Evolutionary conservation across 2,329 filamentous ascomycete genomes (phyloP), one percentile per base, ranked within the genome.

Genomic region (Blastomyces parvus): DNA sequence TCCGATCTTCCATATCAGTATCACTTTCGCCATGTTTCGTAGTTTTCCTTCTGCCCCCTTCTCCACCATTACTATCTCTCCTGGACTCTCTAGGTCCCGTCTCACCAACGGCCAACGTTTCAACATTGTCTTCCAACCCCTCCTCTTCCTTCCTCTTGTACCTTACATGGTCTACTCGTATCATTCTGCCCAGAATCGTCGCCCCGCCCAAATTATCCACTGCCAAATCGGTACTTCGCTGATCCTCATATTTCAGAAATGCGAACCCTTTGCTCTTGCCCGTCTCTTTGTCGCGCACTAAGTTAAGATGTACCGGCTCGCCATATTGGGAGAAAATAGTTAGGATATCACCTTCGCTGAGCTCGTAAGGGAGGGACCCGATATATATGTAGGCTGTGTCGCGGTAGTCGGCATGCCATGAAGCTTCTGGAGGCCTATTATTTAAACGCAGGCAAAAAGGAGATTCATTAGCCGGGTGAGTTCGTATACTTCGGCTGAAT

Each of bases 221-320:
- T 0, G 95, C 94, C 52, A 99, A 80, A 76, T 97, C 93, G 66
- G 90, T 95, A 77, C 92, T 97, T 69, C 93, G 84, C 79, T 99
- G 94, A 76, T 99, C 93, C 74, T 99, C 94, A 77, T 97, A 99
- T 74, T 99, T 99, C 64, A 99, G 83, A 83, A 95, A 99, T 2
- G 89, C 91, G 73, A 97, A 99, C 0, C 94, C 94, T 68, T 88
- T 89, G 66, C 90, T 95, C 77, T 96, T 97, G 66, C 94, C 94
- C 0, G 92, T 95, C 74, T 97, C 95, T 73, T 94, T 94, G 81
- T 99, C 94, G 71, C 94, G 90, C 58, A 88, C 87, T 14, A 99
- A 85, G 70, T 97, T 95, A 64, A 99, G 83, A 77, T 93, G 95
- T 2, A 92, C 90, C 1, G 95, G 95, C 73, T 97, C 93, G 70